Conservation (phyloP, 2,329 filamentous ascomycete genomes). For the Knufia petricola region DNA sequence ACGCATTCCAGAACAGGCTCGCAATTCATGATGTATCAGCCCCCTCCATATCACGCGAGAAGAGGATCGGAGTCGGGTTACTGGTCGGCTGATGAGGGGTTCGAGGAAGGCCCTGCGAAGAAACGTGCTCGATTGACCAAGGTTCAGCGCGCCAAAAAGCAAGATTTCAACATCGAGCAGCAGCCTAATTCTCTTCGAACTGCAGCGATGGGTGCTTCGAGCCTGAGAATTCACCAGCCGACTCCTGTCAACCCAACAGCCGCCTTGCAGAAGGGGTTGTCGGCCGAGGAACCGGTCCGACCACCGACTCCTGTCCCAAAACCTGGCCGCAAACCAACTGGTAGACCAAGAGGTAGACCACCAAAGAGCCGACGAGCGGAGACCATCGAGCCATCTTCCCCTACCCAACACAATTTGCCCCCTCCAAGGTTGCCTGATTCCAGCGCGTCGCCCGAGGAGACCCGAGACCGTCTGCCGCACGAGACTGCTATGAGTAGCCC, state of each 20-base stretch:
- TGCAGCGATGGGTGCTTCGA: conserved; percentile 82
- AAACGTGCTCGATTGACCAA: conserved; percentile 74
- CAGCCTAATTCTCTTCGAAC: conserved; percentile 74
- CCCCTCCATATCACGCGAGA: conserved; percentile 30
- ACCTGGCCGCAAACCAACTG: conserved; percentile 21
- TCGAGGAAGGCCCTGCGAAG: conserved; percentile 48
- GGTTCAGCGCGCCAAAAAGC: conserved; percentile 61
- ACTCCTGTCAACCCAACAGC: conserved; percentile 39
- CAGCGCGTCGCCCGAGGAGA: conserved; percentile 40
- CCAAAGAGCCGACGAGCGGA: conserved; percentile 47
- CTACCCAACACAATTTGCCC: conserved; percentile 33
- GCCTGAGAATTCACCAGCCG: conserved; percentile 74
- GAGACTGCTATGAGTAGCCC: conserved; percentile 53
- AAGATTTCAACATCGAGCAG: conserved; percentile 56
- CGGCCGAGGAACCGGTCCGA: conserved; percentile 35
- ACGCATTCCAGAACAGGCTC: conserved; percentile 18
- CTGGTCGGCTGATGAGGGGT: conserved; percentile 61
- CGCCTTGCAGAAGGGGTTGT: conserved; percentile 21
- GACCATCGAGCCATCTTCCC: conserved; percentile 36
- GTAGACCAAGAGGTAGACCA: conserved; percentile 19
- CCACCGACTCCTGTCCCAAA: conserved; percentile 35
- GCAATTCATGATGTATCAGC: conserved; percentile 13
- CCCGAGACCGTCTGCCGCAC: conserved; percentile 32
- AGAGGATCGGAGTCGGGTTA: conserved; percentile 47
- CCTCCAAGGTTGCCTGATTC: conserved; percentile 35